These are phyloP conservation scores for Aurinia saxatilis DNA, from an alignment of 345 rosid genomes.

Conservation along the genomic window DNA sequence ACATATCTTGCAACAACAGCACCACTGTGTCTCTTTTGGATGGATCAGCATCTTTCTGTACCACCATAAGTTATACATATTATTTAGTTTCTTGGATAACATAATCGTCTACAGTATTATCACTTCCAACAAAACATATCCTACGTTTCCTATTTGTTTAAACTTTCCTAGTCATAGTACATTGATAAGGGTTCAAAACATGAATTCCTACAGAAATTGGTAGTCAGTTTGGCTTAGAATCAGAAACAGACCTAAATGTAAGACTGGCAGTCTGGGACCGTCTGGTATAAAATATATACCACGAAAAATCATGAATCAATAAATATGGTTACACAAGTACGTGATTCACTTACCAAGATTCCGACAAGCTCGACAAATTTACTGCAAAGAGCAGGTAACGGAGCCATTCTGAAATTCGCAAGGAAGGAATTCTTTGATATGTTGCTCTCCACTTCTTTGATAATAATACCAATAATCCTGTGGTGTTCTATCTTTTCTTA, in stretches of 20 bases:
- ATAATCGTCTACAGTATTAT: not conserved
- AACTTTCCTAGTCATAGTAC: not conserved
- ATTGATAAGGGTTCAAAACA: not conserved
- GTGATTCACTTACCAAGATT: slow-evolving; percentile 60
- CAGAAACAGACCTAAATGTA: not conserved
- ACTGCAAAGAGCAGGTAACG: slow-evolving; percentile 60
- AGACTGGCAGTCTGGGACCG: not conserved
- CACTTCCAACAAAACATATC: not conserved
- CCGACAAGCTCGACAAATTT: slow-evolving; percentile 89
- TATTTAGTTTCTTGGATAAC: slow-evolving; percentile 4
- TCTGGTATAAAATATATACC: not conserved
- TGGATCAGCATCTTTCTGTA: slow-evolving; percentile 84
- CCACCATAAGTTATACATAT: slow-evolving; percentile 12
- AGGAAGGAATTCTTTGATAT: slow-evolving; percentile 82
- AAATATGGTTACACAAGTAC: not conserved
- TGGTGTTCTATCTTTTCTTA: slow-evolving; percentile 14
- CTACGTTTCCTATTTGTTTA: not conserved
- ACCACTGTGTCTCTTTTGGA: slow-evolving; percentile 68
- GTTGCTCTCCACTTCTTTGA: slow-evolving; percentile 84
- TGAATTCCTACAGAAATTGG: not conserved
- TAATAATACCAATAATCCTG: slow-evolving; percentile 85
- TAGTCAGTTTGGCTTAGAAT: not conserved
- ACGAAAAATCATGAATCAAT: not conserved
- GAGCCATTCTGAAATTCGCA: slow-evolving; percentile 77
- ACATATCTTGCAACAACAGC: slow-evolving; percentile 85